These are phyloP conservation scores for Xylaria grammica DNA, from an alignment of 495 filamentous ascomycete genomes.

Conservation along the genomic window DNA sequence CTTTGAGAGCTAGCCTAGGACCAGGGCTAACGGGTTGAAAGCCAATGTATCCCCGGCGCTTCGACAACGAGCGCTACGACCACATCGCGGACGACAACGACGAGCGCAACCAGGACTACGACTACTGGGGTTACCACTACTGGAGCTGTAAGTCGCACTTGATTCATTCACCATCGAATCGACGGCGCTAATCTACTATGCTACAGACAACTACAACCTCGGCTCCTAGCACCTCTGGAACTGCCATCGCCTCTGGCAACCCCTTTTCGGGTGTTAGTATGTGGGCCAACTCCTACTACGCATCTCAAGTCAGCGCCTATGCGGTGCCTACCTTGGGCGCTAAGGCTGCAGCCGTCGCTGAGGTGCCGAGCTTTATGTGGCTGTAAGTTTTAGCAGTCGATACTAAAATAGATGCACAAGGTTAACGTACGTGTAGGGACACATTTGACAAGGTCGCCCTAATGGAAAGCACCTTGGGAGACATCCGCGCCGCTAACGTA, in stretches of 20 bases:
- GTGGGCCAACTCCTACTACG: constrained; percentile 64
- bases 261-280: constrained; percentile 59
- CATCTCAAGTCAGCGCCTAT: constrained; percentile 56
- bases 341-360: constrained; percentile 54
- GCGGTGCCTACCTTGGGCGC: constrained; percentile 57
- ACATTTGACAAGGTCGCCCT: constrained; percentile 51
- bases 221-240: constrained; percentile 20
- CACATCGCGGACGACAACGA: constrained; percentile 16
- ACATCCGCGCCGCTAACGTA: constrained; percentile 56
- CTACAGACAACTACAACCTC: constrained; percentile 26
- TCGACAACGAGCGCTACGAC: constrained; percentile 20
- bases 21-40: constrained; percentile 8
- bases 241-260: constrained; percentile 53
- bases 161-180: not conserved
- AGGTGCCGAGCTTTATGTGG: constrained; percentile 63
- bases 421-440: constrained; percentile 41
- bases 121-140: not conserved
- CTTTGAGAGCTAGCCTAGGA: not conserved
- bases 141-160: constrained; percentile 2
- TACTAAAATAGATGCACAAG: not conserved
- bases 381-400: constrained; percentile 46
- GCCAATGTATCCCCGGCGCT: constrained; percentile 22
- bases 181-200: not conserved
- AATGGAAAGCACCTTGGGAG: constrained; percentile 53
- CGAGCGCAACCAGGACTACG: constrained; percentile 18